Evolutionary conservation across 345 rosid genomes (phyloP), one percentile per base, ranked within the genome.

Genomic region (Hibiscus mutabilis): DNA sequence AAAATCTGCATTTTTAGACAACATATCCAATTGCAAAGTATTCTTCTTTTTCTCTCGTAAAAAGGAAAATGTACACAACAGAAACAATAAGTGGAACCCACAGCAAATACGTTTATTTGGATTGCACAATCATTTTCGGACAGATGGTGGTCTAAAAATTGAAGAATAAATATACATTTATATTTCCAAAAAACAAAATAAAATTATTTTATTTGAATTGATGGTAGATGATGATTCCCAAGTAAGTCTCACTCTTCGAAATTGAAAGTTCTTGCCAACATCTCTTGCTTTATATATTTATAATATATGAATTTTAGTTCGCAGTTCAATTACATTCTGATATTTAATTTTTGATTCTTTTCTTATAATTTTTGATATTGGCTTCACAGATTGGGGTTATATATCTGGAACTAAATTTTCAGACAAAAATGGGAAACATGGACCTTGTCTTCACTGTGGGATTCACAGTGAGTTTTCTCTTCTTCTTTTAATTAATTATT

Each of bases 401-500:
- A 14, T 57, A 42, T 21, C 21, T 18, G 53, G 31, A 18, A 19
- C 49, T 16, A 37, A 35, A 63, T 3, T 37, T 37, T 37, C 52
- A 12, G 68, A 65, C 55, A 35, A 44, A 66, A 33, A 71, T 71
- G 75, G 35, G 27, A 76, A 76, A 13, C 35, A 31, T 49, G 79
- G 79, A 25, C 79, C 79, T 49, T 76, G 79, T 59, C 40, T 24
- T 14, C 79, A 72, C 35, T 72, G 75, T 60, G 79, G 79, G 24
- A 15, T 15, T 72, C 73, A 66, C 0, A 72, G 79, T 76, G 62
- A 76, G 79, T 49, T 33, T 65, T 10, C 19, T 29, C 0, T 16
- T 5, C 15, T 42, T 42, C 21, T 1, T 2, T 37, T 7, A 35
- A 35, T 35, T 22, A 21, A 6, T 18, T 2, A 11, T 2, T 42